Evolutionary conservation across 495 filamentous ascomycete species (phyloP).

Genomic region (Pyrenula massariospora): DNA sequence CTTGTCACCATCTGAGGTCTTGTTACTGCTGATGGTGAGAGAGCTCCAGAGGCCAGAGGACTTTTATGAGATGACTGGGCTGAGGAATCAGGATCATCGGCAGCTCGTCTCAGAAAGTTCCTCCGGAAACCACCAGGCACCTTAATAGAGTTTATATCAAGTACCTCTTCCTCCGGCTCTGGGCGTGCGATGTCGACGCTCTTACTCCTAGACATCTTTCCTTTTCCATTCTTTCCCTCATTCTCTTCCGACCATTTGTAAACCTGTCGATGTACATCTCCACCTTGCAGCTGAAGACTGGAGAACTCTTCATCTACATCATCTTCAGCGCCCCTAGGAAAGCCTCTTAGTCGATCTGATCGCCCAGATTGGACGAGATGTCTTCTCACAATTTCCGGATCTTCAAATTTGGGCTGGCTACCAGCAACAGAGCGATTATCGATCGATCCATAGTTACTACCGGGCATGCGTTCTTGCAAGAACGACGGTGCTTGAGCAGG

Average conservation of each 20-base stretch:
- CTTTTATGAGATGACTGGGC: slow-evolving; percentile 23
- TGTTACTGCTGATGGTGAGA: slow-evolving; percentile 20
- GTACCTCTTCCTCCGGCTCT: slow-evolving; percentile 60
- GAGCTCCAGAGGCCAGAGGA: slow-evolving; percentile 21
- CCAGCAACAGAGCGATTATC: slow-evolving; percentile 42
- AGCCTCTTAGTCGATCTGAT: slow-evolving; percentile 24
- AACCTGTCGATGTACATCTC: slow-evolving; percentile 86
- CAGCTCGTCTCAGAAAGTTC: slow-evolving; percentile 68
- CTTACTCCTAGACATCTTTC: slow-evolving; percentile 50
- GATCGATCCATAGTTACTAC: slow-evolving; percentile 71
- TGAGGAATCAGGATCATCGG: slow-evolving; percentile 40
- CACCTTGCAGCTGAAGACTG: slow-evolving; percentile 80
- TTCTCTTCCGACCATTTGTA: slow-evolving; percentile 90
- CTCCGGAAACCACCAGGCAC: slow-evolving; percentile 87
- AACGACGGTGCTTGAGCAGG: slow-evolving; percentile 33
- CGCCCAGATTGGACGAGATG: slow-evolving; percentile 63
- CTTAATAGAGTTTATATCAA: slow-evolving; percentile 79
- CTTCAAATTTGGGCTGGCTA: slow-evolving; percentile 46
- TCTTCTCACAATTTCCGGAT: slow-evolving; percentile 68
- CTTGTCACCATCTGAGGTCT: slow-evolving; percentile 62
- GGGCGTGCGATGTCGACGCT: slow-evolving; percentile 74
- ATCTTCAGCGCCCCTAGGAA: slow-evolving; percentile 41
- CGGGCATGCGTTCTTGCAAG: slow-evolving; percentile 33
- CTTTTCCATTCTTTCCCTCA: slow-evolving; percentile 39
- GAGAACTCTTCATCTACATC: slow-evolving; percentile 62